Conservation (phyloP, 176 grass and related monocot genomes). For the Metroxylon sagu region DNA sequence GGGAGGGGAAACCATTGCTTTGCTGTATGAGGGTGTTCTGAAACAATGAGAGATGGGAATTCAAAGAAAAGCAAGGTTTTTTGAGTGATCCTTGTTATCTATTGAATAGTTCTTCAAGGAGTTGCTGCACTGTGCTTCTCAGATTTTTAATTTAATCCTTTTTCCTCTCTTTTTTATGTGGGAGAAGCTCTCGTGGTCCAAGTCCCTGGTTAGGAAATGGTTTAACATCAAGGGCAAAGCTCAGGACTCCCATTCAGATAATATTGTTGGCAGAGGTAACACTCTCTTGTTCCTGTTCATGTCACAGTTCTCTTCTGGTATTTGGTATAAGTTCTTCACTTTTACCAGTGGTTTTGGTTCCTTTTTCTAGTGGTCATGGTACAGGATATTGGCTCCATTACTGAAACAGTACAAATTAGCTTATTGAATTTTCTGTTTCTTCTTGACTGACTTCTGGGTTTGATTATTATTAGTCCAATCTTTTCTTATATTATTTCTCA, state of each 20-base stretch:
- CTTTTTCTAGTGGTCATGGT: too few species aligned
- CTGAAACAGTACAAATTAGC: too few species aligned
- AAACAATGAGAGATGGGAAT: slow-evolving; percentile 86
- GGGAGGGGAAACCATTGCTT: slow-evolving; percentile 2
- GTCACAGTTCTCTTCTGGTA: background rate
- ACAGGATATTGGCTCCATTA: too few species aligned
- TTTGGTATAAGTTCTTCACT: background rate
- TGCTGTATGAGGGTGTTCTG: slow-evolving; percentile 51
- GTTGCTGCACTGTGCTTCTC: slow-evolving; percentile 1
- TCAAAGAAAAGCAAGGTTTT: slow-evolving; percentile 86
- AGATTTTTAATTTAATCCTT: background rate
- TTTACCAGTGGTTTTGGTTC: background rate
- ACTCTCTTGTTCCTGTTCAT: background rate
- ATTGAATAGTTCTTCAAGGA: background rate
- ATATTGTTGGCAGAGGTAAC: slow-evolving; percentile 58
- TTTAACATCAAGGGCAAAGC: slow-evolving; percentile 94
- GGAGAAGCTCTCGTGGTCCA: slow-evolving; percentile 74
- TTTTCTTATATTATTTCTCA: too few species aligned
- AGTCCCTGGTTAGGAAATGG: slow-evolving; percentile 88
- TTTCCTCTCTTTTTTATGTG: background rate
- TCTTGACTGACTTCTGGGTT: too few species aligned
- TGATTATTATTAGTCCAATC: too few species aligned
- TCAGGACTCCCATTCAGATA: slow-evolving; percentile 86
- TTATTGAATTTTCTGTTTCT: too few species aligned
- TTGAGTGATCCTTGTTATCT: background rate